Conservation (phyloP, 768 basidiomycete genomes). For the Mycena pura region DNA sequence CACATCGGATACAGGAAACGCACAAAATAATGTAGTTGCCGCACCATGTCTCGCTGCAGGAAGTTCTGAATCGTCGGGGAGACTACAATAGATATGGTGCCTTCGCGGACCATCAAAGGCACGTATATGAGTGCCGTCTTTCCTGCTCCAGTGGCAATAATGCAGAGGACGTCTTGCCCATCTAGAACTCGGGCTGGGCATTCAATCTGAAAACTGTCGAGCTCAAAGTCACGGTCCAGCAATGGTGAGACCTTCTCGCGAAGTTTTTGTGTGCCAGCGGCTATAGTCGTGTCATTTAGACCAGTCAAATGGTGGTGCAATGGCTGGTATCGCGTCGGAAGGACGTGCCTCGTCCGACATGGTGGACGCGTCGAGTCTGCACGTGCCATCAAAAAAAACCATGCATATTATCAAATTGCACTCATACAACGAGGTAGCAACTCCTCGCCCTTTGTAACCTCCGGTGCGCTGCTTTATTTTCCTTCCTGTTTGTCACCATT, state of each 20-base stretch:
- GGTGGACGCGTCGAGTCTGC: background rate
- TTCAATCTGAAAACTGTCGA: slow-evolving; percentile 1
- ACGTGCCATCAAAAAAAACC: no score
- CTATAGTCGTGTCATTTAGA: background rate
- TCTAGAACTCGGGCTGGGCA: background rate
- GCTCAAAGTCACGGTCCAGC: slow-evolving; percentile 3
- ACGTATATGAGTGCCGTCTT: background rate
- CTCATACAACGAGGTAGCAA: no score
- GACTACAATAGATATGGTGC: slow-evolving; percentile 1
- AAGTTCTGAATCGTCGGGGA: slow-evolving; percentile 7
- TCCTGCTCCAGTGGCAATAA: background rate
- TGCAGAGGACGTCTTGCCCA: background rate
- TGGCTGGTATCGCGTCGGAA: background rate
- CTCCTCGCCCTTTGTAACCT: no score
- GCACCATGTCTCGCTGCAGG: slow-evolving; percentile 6
- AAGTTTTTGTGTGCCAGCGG: background rate
- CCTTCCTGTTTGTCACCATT: no score
- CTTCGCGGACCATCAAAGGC: background rate
- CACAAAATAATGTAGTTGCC: no score
- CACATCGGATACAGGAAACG: no score
- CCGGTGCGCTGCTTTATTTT: no score
- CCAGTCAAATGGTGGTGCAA: slow-evolving; percentile 2
- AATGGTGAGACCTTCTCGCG: background rate
- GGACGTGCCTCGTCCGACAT: no score
- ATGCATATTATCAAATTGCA: no score